phyloP scores from a whole-genome alignment of 768 basidiomycete species.

The Chlorophyllum brunneum region DNA sequence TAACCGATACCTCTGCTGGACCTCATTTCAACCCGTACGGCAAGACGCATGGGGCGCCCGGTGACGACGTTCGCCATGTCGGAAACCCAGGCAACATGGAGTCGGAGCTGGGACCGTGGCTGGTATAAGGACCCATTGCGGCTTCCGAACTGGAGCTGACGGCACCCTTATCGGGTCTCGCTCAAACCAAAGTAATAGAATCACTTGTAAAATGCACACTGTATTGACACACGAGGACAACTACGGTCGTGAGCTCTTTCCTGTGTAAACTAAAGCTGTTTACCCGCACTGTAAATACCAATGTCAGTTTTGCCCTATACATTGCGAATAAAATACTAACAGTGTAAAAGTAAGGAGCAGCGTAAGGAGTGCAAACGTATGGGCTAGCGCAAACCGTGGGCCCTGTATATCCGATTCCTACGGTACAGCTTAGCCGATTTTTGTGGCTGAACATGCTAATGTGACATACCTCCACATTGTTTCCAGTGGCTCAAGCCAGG shows the following conservation, averaged over 20 bases:
- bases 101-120: slow-evolving; percentile 69
- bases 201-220: slow-evolving; percentile 4
- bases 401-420: slow-evolving; percentile 43
- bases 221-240: not conserved
- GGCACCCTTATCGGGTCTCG: not conserved
- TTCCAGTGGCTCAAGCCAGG: slow-evolving; percentile 42
- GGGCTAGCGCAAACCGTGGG: slow-evolving; percentile 41
- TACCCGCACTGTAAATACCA: slow-evolving; percentile 15
- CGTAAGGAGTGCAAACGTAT: slow-evolving; percentile 41
- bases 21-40: slow-evolving; percentile 74
- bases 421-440: not conserved
- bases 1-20: slow-evolving; percentile 56
- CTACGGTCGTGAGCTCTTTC: not conserved
- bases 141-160: no score
- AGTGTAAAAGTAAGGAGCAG: slow-evolving; percentile 53
- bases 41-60: slow-evolving; percentile 62
- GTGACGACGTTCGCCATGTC: slow-evolving; percentile 55
- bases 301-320: not conserved
- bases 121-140: slow-evolving; percentile 61
- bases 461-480: slow-evolving; percentile 47
- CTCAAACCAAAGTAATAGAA: slow-evolving; percentile 1
- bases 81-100: slow-evolving; percentile 77
- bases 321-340: slow-evolving; percentile 22
- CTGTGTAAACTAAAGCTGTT: slow-evolving; percentile 9
- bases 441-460: not conserved